Evolutionary conservation across 345 rosid species (phyloP).

Genomic region (Psidium friedrichsthalianum): DNA sequence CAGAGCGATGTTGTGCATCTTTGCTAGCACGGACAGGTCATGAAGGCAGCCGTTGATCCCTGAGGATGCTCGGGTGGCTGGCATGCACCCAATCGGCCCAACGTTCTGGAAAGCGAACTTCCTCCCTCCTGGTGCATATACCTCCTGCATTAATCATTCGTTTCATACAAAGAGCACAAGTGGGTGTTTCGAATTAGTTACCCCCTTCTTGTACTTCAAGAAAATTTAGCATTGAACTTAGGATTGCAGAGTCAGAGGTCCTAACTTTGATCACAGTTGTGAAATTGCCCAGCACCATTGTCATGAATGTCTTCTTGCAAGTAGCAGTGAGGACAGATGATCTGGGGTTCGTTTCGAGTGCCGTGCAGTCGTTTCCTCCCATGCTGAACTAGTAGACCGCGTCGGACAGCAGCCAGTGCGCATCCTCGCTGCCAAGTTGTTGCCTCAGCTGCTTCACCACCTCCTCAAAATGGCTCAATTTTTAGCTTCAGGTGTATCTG

Average conservation of each 20-base stretch:
- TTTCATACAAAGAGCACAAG: neutral
- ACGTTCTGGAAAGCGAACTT: slow-evolving; percentile 14
- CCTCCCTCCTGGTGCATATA: slow-evolving; percentile 13
- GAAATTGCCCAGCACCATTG: slow-evolving; percentile 9
- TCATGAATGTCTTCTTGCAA: neutral
- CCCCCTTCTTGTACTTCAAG: neutral
- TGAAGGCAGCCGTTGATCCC: neutral
- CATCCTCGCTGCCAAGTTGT: slow-evolving; percentile 1
- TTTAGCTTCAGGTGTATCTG: slow-evolving; percentile 2
- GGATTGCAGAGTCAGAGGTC: neutral
- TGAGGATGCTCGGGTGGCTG: neutral
- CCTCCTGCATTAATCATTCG: neutral
- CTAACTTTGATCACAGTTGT: neutral
- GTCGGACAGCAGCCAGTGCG: neutral
- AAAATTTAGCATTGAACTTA: neutral
- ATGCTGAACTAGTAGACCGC: slow-evolving; percentile 14
- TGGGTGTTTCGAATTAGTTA: neutral
- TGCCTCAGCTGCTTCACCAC: slow-evolving; percentile 1
- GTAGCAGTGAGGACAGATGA: neutral
- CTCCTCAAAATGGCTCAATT: slow-evolving; percentile 4
- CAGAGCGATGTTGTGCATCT: slow-evolving; percentile 8
- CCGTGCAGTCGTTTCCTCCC: slow-evolving; percentile 19
- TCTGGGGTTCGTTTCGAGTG: neutral
- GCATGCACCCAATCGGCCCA: slow-evolving; percentile 16
- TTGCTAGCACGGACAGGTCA: neutral